phyloP scores from a whole-genome alignment of 2,329 filamentous ascomycete genomes.

The Elsinoe ampelina region DNA sequence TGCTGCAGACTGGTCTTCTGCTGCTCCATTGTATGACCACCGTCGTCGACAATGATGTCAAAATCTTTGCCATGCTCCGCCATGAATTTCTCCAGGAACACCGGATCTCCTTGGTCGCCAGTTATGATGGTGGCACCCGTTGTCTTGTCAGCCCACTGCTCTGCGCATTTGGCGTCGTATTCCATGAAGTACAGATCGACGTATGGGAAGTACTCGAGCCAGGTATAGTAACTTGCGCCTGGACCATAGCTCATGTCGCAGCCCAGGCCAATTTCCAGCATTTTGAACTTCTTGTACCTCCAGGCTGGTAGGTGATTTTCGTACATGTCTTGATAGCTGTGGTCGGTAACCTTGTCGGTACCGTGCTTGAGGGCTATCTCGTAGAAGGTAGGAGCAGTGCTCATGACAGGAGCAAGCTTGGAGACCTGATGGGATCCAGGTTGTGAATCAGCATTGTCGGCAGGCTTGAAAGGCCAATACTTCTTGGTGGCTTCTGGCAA shows the following conservation, averaged over 20 bases:
- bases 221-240: conserved; percentile 33
- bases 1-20: conserved; percentile 30
- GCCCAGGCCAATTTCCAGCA: conserved; percentile 36
- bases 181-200: conserved; percentile 38
- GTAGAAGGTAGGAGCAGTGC: conserved; percentile 21
- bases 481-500: background rate
- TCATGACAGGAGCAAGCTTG: conserved; percentile 3
- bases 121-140: conserved; percentile 32
- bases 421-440: conserved; percentile 7
- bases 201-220: conserved; percentile 33
- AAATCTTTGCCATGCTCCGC: conserved; percentile 28
- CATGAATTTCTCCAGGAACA: conserved; percentile 31
- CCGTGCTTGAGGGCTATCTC: conserved; percentile 31
- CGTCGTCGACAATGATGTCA: conserved; percentile 36
- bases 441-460: background rate
- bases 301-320: conserved; percentile 30
- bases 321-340: conserved; percentile 35
- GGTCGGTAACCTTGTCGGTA: conserved; percentile 33
- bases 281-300: conserved; percentile 29
- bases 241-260: conserved; percentile 34
- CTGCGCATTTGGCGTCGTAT: conserved; percentile 30
- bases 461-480: background rate
- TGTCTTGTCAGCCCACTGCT: conserved; percentile 29
- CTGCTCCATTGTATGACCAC: conserved; percentile 32
- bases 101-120: conserved; percentile 32